Conservation (phyloP, 306 rosid genomes). For the Casuarina equisetifolia region DNA sequence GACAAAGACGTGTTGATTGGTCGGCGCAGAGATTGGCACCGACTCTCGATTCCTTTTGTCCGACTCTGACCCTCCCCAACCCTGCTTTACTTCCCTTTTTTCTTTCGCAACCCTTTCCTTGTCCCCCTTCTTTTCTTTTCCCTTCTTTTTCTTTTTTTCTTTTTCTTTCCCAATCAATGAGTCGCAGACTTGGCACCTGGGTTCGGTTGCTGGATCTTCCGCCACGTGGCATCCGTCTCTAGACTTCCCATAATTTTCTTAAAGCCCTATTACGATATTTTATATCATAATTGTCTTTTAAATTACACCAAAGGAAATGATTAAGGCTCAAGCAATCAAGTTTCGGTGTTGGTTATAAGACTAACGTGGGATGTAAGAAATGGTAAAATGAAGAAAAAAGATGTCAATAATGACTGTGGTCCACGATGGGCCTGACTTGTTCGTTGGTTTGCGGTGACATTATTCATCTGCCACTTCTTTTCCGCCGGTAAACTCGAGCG, state of each 20-base stretch:
- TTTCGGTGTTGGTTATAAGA: too few relatives aligned
- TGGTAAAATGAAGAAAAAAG: too few relatives aligned
- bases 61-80: background rate
- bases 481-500: too few relatives aligned
- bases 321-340: too few relatives aligned
- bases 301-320: too few relatives aligned
- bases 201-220: background rate
- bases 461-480: too few relatives aligned
- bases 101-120: background rate
- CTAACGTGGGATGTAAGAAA: background rate
- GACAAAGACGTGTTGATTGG: constrained; percentile 65
- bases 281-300: too few relatives aligned
- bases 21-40: constrained; percentile 85
- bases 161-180: background rate
- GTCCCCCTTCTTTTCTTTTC: background rate
- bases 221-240: constrained; percentile 16
- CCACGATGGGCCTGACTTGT: too few relatives aligned
- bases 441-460: too few relatives aligned
- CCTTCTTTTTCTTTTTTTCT: background rate
- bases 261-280: too few relatives aligned
- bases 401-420: too few relatives aligned
- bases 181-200: background rate
- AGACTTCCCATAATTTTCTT: background rate
- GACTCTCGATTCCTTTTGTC: constrained; percentile 53
- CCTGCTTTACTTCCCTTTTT: background rate